phyloP scores from a whole-genome alignment of 2,329 filamentous ascomycete species.

The Fusarium marasasianum region DNA sequence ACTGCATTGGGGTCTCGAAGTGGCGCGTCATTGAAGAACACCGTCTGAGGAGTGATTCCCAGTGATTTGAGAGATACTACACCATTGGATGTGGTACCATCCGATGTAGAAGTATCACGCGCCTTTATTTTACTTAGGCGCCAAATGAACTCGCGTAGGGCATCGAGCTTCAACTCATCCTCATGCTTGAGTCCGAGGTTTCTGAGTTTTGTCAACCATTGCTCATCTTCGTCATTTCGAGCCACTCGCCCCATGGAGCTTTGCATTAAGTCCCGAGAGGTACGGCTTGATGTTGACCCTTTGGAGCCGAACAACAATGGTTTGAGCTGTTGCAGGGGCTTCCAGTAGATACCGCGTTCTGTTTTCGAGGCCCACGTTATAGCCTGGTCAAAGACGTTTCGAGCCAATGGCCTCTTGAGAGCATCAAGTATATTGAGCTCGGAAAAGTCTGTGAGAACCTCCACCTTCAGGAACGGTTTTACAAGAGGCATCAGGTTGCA shows the following conservation, averaged over 20 bases:
- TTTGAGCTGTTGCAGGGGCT: conserved; percentile 73
- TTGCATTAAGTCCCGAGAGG: conserved; percentile 63
- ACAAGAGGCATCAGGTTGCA: conserved; percentile 86
- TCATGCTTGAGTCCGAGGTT: conserved; percentile 84
- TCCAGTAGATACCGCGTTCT: conserved; percentile 90
- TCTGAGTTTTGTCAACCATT: conserved; percentile 86
- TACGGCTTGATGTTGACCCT: conserved; percentile 60
- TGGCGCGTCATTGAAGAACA: conserved; percentile 87
- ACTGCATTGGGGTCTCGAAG: conserved; percentile 54
- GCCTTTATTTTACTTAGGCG: conserved; percentile 78
- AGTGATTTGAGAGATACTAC: conserved; percentile 79
- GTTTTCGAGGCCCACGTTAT: conserved; percentile 85
- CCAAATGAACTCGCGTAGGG: conserved; percentile 91
- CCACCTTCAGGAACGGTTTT: conserved; percentile 81
- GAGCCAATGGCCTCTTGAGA: conserved; percentile 82
- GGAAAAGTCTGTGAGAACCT: conserved; percentile 71
- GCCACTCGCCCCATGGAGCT: conserved; percentile 70
- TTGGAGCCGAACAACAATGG: conserved; percentile 71
- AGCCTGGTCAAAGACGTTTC: conserved; percentile 84
- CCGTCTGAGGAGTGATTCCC: conserved; percentile 83
- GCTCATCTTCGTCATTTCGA: conserved; percentile 92
- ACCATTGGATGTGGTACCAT: conserved; percentile 46
- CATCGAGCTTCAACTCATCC: conserved; percentile 89
- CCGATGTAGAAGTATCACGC: conserved; percentile 55
- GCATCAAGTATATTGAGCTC: conserved; percentile 81